Percentiles rank a stretch among this genome's conserved stretches.
phyloP scores from a whole-genome alignment of 345 rosid species.

The Orychophragmus violaceus region DNA sequence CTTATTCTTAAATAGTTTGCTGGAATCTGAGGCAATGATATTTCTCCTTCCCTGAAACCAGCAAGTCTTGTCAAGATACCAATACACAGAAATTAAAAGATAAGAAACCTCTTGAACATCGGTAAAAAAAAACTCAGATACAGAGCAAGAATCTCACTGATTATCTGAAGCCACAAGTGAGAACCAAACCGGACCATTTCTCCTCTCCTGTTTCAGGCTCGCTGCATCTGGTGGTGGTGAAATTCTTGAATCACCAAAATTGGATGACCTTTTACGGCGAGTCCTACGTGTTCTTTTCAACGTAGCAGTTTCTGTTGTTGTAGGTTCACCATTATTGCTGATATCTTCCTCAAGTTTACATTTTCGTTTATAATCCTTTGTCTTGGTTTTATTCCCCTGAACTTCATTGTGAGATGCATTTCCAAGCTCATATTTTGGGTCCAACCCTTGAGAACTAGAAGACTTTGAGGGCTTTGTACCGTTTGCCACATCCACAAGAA shows the following conservation, averaged over 20 bases:
- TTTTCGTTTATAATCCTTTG: slow-evolving; percentile 44
- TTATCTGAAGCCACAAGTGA: slow-evolving; percentile 83
- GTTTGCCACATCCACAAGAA: slow-evolving; percentile 92
- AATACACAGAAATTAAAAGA: neutral
- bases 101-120: neutral
- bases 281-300: slow-evolving; percentile 58
- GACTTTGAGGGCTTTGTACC: slow-evolving; percentile 69
- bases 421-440: slow-evolving; percentile 36
- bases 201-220: slow-evolving; percentile 43
- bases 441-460: slow-evolving; percentile 50
- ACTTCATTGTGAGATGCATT: slow-evolving; percentile 35
- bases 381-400: slow-evolving; percentile 41
- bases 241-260: slow-evolving; percentile 45
- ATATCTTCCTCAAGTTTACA: slow-evolving; percentile 46
- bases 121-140: neutral
- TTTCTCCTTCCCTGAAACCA: slow-evolving; percentile 70
- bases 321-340: slow-evolving; percentile 40
- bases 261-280: slow-evolving; percentile 50
- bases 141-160: slow-evolving; percentile 52
- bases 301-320: slow-evolving; percentile 47
- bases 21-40: slow-evolving; percentile 81
- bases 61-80: slow-evolving; percentile 23
- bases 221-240: slow-evolving; percentile 57
- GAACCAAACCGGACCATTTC: slow-evolving; percentile 85
- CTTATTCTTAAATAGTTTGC: slow-evolving; percentile 71